Conservation (phyloP, 2,329 filamentous ascomycete genomes). For the Talaromyces sp. region DNA sequence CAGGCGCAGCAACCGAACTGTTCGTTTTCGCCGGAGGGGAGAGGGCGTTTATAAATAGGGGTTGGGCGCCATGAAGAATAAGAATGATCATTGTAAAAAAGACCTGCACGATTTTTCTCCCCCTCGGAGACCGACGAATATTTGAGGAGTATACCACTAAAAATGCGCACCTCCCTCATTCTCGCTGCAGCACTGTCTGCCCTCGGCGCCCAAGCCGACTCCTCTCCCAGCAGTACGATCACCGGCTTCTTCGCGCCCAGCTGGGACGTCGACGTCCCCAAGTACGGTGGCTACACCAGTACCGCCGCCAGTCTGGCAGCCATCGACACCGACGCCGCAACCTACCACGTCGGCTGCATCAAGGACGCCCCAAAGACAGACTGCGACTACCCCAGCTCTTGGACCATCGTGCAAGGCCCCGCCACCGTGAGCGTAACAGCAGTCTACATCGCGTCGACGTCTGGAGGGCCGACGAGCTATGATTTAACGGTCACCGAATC, state of each 20-base stretch:
- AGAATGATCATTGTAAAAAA: no score
- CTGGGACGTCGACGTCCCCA: constrained; percentile 7
- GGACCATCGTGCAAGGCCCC: constrained; percentile 27
- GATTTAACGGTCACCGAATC: constrained; percentile 23
- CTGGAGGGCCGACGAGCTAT: background rate
- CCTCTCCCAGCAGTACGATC: constrained; percentile 17
- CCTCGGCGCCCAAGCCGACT: background rate
- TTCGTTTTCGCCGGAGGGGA: background rate
- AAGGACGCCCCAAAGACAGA: constrained; percentile 24
- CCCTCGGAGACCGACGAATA: background rate
- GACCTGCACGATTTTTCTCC: no score
- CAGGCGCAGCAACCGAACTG: background rate
- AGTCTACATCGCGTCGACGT: constrained; percentile 22
- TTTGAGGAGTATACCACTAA: background rate
- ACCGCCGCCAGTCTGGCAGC: constrained; percentile 25
- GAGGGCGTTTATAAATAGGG: background rate
- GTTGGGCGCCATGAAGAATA: background rate
- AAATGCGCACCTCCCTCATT: constrained; percentile 1
- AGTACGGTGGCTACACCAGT: constrained; percentile 20
- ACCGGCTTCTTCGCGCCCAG: constrained; percentile 18
- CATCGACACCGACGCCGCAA: constrained; percentile 23
- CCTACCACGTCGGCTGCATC: constrained; percentile 25
- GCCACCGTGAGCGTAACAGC: constrained; percentile 23
- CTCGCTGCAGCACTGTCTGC: background rate
- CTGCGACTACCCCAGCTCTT: constrained; percentile 23